Conservation (phyloP, 2,329 filamentous ascomycete genomes). For the Epicoccum nigrum region DNA sequence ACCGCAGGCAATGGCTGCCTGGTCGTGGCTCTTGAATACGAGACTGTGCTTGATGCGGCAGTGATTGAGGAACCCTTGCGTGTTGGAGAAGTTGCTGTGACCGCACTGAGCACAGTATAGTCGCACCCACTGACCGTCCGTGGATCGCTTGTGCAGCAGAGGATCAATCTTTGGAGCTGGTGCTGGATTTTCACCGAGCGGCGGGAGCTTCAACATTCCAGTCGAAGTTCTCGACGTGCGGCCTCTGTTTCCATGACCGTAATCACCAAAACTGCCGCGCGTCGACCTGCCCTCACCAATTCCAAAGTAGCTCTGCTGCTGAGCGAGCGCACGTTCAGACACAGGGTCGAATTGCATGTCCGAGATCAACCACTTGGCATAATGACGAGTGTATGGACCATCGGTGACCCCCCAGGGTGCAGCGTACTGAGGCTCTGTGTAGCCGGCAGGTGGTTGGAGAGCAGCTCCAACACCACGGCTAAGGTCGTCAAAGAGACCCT, state of each 20-base stretch:
- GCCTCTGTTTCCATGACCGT: constrained; percentile 55
- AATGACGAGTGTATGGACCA: constrained; percentile 92
- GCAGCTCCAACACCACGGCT: constrained; percentile 76
- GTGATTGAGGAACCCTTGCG: constrained; percentile 99
- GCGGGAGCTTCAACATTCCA: constrained; percentile 54
- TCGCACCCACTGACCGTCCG: constrained; percentile 84
- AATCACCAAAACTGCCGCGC: constrained; percentile 73
- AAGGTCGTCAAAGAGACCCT: constrained; percentile 70
- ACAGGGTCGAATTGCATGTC: constrained; percentile 79
- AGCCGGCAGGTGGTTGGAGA: constrained; percentile 65
- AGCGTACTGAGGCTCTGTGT: constrained; percentile 74
- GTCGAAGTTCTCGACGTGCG: constrained; percentile 64
- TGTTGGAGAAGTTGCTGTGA: constrained; percentile 90
- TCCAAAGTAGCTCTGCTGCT: constrained; percentile 47
- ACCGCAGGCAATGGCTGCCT: constrained; percentile 86
- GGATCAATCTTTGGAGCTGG: constrained; percentile 73
- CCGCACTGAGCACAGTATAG: constrained; percentile 86
- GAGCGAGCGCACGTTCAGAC: constrained; percentile 44
- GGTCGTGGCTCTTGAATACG: constrained; percentile 95
- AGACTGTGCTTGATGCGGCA: constrained; percentile 94
- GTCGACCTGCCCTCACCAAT: constrained; percentile 74
- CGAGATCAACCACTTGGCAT: constrained; percentile 92
- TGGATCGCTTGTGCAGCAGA: constrained; percentile 80
- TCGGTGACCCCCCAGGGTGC: constrained; percentile 90
- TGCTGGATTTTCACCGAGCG: constrained; percentile 51